phyloP scores from a whole-genome alignment of 495 filamentous ascomycete genomes.

The Paragyromitra xinjiangensis region DNA sequence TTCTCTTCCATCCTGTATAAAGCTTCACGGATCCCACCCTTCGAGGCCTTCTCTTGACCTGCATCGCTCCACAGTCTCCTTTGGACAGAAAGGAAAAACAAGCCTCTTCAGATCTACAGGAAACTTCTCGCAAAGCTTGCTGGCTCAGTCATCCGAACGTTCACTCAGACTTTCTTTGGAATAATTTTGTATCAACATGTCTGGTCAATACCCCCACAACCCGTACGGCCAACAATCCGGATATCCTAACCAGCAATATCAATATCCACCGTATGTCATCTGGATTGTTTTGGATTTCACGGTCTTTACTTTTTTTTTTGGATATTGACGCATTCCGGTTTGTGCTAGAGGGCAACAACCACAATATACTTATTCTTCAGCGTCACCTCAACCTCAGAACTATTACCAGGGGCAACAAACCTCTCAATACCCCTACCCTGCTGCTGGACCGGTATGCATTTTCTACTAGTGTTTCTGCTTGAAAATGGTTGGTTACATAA shows the following conservation, averaged over 20 bases:
- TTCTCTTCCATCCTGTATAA: constrained; percentile 49
- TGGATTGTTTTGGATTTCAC: constrained; percentile 17
- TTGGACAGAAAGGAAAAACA: constrained; percentile 19
- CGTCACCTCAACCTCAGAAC: constrained; percentile 35
- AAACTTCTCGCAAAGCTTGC: constrained; percentile 14
- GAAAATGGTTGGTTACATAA: constrained; percentile 4
- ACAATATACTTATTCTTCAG: constrained; percentile 52
- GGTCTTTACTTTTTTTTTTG: constrained; percentile 1
- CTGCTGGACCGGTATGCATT: constrained; percentile 43
- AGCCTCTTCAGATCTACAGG: constrained; percentile 33
- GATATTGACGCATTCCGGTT: constrained; percentile 27
- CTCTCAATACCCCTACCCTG: constrained; percentile 46
- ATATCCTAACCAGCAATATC: constrained; percentile 47
- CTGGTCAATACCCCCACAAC: constrained; percentile 44
- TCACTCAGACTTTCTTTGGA: constrained; percentile 20
- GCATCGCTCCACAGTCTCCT: constrained; percentile 40
- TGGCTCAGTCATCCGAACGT: constrained; percentile 28
- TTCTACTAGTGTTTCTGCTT: not conserved
- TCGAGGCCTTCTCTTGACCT: constrained; percentile 45
- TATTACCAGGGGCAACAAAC: constrained; percentile 47
- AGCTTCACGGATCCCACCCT: constrained; percentile 49
- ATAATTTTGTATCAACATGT: constrained; percentile 38
- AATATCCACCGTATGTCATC: constrained; percentile 40
- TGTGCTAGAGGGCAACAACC: constrained; percentile 46
- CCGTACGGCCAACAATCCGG: constrained; percentile 43